Conservation (phyloP, 164 flowering plant species). For the Aristolochia contorta region DNA sequence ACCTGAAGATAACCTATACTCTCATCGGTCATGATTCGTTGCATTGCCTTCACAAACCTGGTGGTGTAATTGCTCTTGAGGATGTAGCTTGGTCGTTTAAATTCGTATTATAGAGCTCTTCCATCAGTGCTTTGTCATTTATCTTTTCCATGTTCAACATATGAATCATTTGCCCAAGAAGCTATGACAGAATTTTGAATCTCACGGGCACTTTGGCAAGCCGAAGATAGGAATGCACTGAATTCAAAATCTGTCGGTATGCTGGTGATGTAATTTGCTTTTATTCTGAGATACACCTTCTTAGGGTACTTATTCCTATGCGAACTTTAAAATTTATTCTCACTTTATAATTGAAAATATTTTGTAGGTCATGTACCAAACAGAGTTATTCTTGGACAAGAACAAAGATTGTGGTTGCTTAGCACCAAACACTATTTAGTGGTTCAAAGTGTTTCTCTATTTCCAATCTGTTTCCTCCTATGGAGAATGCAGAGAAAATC, state of each 20-base stretch:
- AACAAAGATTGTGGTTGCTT: too few species aligned
- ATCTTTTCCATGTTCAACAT: too few species aligned
- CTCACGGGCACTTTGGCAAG: slow-evolving; percentile 82
- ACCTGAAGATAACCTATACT: background rate
- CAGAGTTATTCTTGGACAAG: too few species aligned
- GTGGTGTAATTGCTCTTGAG: slow-evolving; percentile 90
- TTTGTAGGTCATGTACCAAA: slow-evolving; percentile 87
- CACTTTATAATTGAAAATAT: too few species aligned
- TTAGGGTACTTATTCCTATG: too few species aligned
- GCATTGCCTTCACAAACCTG: too few species aligned
- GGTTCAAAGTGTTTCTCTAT: too few species aligned
- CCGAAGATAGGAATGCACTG: slow-evolving; percentile 85
- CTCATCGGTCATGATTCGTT: slow-evolving; percentile 5
- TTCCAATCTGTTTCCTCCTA: slow-evolving; percentile 64
- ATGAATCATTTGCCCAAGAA: slow-evolving; percentile 99
- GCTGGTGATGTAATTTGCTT: slow-evolving; percentile 99
- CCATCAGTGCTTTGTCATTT: background rate
- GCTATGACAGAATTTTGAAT: slow-evolving; percentile 81
- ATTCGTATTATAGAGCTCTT: background rate
- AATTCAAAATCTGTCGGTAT: slow-evolving; percentile 90
- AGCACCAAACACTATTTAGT: too few species aligned
- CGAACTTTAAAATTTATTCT: too few species aligned
- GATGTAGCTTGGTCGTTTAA: slow-evolving; percentile 89
- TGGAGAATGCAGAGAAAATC: slow-evolving; percentile 74
- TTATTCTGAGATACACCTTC: too few species aligned